phyloP scores from a whole-genome alignment of 257 asterid genomes.

The Nemophila menziesii region DNA sequence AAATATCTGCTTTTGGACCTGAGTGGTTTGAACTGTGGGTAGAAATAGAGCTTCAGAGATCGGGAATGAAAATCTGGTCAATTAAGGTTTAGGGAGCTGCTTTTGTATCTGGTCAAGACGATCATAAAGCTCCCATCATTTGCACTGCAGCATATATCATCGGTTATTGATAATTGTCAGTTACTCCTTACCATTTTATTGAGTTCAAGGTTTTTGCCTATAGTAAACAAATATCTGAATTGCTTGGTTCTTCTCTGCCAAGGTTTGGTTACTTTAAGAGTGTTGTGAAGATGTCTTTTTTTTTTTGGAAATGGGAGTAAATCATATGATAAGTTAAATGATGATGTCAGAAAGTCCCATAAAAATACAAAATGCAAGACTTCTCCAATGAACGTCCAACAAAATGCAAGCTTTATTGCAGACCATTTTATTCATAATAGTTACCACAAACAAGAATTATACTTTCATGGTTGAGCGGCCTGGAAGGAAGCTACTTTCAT shows the following conservation, averaged over 20 bases:
- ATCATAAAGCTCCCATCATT: constrained; percentile 55
- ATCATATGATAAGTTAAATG: too few relatives aligned
- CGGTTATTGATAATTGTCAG: constrained; percentile 63
- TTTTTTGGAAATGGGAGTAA: constrained; percentile 66
- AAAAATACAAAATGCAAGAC: too few relatives aligned
- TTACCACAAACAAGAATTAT: too few relatives aligned
- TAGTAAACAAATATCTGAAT: constrained; percentile 44
- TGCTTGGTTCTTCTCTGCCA: constrained; percentile 64
- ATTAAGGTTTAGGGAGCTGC: constrained; percentile 23
- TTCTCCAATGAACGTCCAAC: too few relatives aligned
- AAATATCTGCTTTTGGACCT: too few relatives aligned
- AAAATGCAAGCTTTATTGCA: too few relatives aligned
- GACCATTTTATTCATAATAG: too few relatives aligned
- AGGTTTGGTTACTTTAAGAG: constrained; percentile 48
- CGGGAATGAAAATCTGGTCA: constrained; percentile 61
- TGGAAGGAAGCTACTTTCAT: too few relatives aligned
- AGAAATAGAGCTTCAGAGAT: constrained; percentile 58
- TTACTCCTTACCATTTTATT: constrained; percentile 55
- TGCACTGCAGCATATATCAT: constrained; percentile 36
- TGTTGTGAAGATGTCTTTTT: constrained; percentile 63
- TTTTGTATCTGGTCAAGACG: constrained; percentile 48
- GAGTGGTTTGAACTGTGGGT: constrained; percentile 97
- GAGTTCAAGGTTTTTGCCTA: constrained; percentile 72
- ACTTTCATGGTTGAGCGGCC: too few relatives aligned
- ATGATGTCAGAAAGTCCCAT: too few relatives aligned